Conservation (phyloP, 2,329 filamentous ascomycete species). For the Penicillium corylophilum region DNA sequence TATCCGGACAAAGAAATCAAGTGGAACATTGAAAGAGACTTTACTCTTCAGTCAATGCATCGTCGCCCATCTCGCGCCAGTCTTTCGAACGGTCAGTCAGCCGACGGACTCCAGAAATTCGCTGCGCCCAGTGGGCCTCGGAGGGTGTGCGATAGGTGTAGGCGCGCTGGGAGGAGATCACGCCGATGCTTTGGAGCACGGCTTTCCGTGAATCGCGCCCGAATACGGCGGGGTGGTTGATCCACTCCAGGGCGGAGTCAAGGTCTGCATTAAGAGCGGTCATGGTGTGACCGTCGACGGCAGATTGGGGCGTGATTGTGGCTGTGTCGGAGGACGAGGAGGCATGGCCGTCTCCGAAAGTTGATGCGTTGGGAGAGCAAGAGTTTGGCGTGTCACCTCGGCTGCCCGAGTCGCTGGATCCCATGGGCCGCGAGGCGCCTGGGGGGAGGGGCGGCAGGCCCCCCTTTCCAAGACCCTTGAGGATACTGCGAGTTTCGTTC, state of each 20-base stretch:
- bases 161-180: conserved; percentile 90
- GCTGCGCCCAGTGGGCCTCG: conserved; percentile 83
- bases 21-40: background rate
- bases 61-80: conserved; percentile 84
- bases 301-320: conserved; percentile 57
- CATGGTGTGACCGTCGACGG: conserved; percentile 82
- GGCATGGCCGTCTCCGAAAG: conserved; percentile 34
- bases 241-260: conserved; percentile 91
- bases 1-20: conserved; percentile 4
- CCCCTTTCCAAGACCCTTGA: conserved; percentile 94
- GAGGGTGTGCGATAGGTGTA: conserved; percentile 91
- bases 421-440: conserved; percentile 43
- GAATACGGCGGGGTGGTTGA: conserved; percentile 93
- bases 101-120: conserved; percentile 76
- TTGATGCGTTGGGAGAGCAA: conserved; percentile 39
- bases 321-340: conserved; percentile 43
- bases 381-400: conserved; percentile 39
- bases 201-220: conserved; percentile 91
- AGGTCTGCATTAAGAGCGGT: conserved; percentile 86
- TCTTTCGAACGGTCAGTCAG: conserved; percentile 82
- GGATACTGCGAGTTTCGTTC: conserved; percentile 87
- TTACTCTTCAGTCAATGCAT: conserved; percentile 61
- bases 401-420: conserved; percentile 43
- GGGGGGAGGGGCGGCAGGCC: conserved; percentile 84
- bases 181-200: conserved; percentile 91